Evolutionary conservation across 441 rosid species (phyloP).

Genomic region (Aquilaria agallochum): DNA sequence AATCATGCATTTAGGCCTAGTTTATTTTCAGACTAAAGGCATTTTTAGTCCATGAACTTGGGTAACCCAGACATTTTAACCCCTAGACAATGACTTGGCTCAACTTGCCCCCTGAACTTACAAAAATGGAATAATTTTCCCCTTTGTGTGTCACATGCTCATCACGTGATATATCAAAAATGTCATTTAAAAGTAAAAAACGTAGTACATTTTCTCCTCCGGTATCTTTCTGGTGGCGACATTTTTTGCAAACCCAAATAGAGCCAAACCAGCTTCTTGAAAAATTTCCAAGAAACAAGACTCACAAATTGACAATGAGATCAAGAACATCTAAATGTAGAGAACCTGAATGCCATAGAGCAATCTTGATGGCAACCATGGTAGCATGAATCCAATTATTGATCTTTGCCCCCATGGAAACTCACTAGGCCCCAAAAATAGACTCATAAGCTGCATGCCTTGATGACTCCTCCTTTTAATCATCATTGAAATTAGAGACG

Average conservation of each 20-base stretch:
- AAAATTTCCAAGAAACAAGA: slow-evolving; percentile 57
- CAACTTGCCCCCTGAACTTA: no score
- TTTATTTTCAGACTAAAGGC: no score
- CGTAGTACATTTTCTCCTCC: slow-evolving; percentile 70
- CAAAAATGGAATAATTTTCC: no score
- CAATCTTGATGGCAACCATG: slow-evolving; percentile 41
- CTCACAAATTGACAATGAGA: slow-evolving; percentile 39
- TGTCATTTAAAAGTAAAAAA: slow-evolving; percentile 67
- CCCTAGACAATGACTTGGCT: no score
- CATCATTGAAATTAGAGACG: slow-evolving; percentile 30
- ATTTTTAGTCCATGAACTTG: no score
- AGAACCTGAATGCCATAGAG: slow-evolving; percentile 63
- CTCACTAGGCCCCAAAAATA: slow-evolving; percentile 25
- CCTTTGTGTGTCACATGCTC: no score
- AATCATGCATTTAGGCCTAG: no score
- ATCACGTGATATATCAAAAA: slow-evolving; percentile 14
- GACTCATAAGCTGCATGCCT: slow-evolving; percentile 9
- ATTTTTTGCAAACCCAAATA: slow-evolving; percentile 59
- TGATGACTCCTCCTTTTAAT: slow-evolving; percentile 26
- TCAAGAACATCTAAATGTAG: slow-evolving; percentile 58
- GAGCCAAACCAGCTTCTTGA: slow-evolving; percentile 44
- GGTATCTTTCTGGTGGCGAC: slow-evolving; percentile 58
- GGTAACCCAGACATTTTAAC: no score
- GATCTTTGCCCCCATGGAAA: slow-evolving; percentile 37
- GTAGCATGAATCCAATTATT: slow-evolving; percentile 52